Evolutionary conservation across 306 rosid species (phyloP).

Genomic region (Cucumis cinereus): DNA sequence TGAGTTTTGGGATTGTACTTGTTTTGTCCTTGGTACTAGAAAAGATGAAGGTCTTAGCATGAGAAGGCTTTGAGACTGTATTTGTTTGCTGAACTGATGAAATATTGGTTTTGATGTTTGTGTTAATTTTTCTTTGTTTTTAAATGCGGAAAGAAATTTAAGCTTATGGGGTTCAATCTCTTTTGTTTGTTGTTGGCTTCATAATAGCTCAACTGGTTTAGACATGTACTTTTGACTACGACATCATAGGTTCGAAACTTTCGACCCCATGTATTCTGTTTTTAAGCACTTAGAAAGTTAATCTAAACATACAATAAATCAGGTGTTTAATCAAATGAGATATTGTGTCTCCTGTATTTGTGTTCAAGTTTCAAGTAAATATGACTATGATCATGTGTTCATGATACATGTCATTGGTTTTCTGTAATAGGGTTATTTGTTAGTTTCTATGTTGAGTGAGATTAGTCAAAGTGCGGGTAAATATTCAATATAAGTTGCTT

Average conservation of each 20-base stretch:
- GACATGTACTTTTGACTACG: too few relatives aligned
- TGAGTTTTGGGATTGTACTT: neutral
- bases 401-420: neutral
- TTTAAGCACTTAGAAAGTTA: too few relatives aligned
- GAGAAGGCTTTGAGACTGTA: neutral
- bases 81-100: neutral
- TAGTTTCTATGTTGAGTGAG: neutral
- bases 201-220: neutral
- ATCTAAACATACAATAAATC: neutral
- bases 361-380: neutral
- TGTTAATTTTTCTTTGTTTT: neutral
- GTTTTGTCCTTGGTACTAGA: neutral
- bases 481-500: neutral
- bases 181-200: neutral
- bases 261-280: neutral
- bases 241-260: neutral
- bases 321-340: neutral
- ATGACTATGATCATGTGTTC: neutral
- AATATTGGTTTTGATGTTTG: neutral
- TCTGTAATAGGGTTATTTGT: neutral
- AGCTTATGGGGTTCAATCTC: neutral
- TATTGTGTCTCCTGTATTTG: neutral
- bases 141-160: neutral
- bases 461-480: neutral
- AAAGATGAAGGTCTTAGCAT: neutral